Conservation (phyloP, 2,329 filamentous ascomycete species). For the Aschersonia sp. region DNA sequence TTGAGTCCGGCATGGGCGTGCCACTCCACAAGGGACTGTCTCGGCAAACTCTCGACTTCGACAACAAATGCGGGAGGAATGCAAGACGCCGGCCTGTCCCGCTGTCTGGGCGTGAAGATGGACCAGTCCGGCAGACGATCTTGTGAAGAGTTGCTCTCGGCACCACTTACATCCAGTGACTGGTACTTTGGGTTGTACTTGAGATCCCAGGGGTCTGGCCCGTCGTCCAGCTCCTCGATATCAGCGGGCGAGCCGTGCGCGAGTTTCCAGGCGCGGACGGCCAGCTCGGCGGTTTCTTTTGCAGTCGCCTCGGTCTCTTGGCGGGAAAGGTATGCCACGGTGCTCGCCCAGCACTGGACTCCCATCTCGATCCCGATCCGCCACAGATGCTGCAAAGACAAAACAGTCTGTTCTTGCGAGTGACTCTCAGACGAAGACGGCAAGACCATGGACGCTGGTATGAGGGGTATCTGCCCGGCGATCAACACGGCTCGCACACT, state of each 20-base stretch:
- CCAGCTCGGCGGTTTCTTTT: slow-evolving; percentile 23
- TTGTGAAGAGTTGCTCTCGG: slow-evolving; percentile 3
- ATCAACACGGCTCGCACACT: slow-evolving; percentile 40
- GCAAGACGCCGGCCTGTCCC: slow-evolving; percentile 17
- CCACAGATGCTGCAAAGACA: slow-evolving; percentile 82
- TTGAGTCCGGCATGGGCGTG: slow-evolving; percentile 50
- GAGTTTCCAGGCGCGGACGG: slow-evolving; percentile 30
- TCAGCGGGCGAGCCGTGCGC: slow-evolving; percentile 26
- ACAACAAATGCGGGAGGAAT: slow-evolving; percentile 58
- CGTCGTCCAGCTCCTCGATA: slow-evolving; percentile 30
- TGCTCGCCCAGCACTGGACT: slow-evolving; percentile 61
- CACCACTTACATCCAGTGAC: slow-evolving; percentile 20
- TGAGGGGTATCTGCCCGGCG: slow-evolving; percentile 82
- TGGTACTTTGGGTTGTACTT: slow-evolving; percentile 40
- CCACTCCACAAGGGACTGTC: slow-evolving; percentile 70
- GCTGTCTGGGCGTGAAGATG: slow-evolving; percentile 22
- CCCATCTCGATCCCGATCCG: slow-evolving; percentile 60
- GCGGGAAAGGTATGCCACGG: slow-evolving; percentile 56
- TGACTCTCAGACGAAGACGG: slow-evolving; percentile 21
- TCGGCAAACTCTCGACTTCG: slow-evolving; percentile 64
- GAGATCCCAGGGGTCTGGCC: slow-evolving; percentile 54
- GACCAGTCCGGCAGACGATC: slow-evolving; percentile 34
- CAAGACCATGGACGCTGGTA: slow-evolving; percentile 64
- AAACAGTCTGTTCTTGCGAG: slow-evolving; percentile 43
- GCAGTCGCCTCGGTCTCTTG: slow-evolving; percentile 13